phyloP scores from a whole-genome alignment of 352 stramenopile genomes.

The Globisporangium parvum region DNA sequence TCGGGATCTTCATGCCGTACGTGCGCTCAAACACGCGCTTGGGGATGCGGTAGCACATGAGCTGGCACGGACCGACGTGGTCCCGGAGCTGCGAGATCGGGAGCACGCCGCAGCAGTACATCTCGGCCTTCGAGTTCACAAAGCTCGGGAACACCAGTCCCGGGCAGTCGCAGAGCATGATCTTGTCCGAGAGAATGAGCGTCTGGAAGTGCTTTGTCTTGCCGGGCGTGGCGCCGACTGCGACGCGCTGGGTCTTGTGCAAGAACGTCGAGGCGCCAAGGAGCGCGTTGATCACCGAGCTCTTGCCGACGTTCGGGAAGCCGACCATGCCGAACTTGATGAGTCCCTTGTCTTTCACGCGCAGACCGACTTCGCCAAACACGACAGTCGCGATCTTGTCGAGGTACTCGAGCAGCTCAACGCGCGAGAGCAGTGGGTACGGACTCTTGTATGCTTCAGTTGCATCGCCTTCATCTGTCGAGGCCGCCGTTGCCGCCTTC shows the following conservation, averaged over 20 bases:
- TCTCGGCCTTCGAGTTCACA: constrained; percentile 97
- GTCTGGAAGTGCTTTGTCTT: constrained; percentile 99
- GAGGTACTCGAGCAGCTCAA: constrained; percentile 74
- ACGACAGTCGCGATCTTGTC: constrained; percentile 46
- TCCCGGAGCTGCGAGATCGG: constrained; percentile 98
- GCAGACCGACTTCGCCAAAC: constrained; percentile 47
- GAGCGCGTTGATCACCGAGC: constrained; percentile 98
- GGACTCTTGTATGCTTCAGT: constrained; percentile 13
- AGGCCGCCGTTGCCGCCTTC: background rate
- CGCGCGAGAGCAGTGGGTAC: constrained; percentile 65
- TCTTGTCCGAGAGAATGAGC: constrained; percentile 92
- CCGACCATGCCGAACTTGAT: constrained; percentile 98
- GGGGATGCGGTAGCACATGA: constrained; percentile 94
- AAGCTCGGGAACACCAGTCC: constrained; percentile 99
- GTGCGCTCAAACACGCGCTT: constrained; percentile 94
- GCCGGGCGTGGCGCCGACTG: constrained; percentile 95
- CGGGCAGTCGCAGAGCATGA: constrained; percentile 99
- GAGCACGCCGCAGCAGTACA: constrained; percentile 98
- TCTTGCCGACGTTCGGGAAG: constrained; percentile 99
- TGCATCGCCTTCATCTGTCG: background rate
- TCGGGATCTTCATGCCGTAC: constrained; percentile 94
- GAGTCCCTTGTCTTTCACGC: constrained; percentile 75
- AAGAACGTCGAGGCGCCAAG: constrained; percentile 93
- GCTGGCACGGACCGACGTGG: constrained; percentile 89
- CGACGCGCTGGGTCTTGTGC: constrained; percentile 95